phyloP scores from a whole-genome alignment of 495 filamentous ascomycete genomes.

The Podospora pseudopauciseta region DNA sequence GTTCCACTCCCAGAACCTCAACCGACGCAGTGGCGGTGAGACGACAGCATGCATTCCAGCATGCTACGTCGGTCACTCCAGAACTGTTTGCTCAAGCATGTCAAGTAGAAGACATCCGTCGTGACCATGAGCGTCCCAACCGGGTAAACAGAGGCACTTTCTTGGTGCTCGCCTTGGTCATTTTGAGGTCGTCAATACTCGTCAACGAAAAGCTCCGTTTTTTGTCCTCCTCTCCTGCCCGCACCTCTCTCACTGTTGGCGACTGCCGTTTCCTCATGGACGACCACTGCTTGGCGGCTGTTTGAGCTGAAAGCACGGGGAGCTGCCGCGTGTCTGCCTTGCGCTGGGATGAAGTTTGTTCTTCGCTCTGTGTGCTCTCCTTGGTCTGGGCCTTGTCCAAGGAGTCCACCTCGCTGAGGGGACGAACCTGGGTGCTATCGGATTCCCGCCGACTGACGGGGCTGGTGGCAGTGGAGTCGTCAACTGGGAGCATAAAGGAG shows the following conservation, averaged over 20 bases:
- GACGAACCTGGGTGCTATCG: conserved; percentile 1
- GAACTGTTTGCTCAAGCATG: background rate
- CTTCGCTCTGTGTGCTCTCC: background rate
- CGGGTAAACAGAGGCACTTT: conserved; percentile 20
- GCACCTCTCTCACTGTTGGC: background rate
- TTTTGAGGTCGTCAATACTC: conserved; percentile 24
- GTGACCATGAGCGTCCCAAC: conserved; percentile 26
- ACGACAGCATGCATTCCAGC: background rate
- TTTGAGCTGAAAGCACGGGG: background rate
- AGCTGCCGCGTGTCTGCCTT: background rate
- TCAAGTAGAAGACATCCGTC: conserved; percentile 17
- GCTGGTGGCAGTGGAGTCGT: background rate
- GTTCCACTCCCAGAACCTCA: background rate
- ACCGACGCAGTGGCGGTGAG: background rate
- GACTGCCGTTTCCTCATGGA: conserved; percentile 9
- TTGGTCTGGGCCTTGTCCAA: background rate
- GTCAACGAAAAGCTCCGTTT: conserved; percentile 23
- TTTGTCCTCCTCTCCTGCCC: conserved; percentile 6
- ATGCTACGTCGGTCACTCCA: background rate
- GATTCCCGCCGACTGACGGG: background rate
- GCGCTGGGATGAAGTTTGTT: background rate
- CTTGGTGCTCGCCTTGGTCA: conserved; percentile 12
- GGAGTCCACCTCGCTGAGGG: background rate
- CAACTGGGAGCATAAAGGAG: conserved; percentile 25
- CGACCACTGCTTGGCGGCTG: background rate